Conservation (phyloP, 768 basidiomycete species). For the Coprinopsis strossmayeri region DNA sequence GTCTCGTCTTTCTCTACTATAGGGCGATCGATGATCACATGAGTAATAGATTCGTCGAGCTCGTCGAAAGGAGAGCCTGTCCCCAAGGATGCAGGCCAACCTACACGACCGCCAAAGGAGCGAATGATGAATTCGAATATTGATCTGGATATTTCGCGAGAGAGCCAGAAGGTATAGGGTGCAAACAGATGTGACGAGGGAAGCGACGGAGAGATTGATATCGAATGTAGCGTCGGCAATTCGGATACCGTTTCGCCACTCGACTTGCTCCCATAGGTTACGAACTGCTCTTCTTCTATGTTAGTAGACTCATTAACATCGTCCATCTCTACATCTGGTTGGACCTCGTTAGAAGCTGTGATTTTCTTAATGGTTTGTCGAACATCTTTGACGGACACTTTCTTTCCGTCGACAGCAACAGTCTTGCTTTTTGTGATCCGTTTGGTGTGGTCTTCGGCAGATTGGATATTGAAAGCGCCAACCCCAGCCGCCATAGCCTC, state of each 20-base stretch:
- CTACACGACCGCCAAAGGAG: constrained; percentile 86
- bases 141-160: constrained; percentile 84
- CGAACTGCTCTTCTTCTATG: constrained; percentile 62
- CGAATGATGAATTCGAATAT: constrained; percentile 94
- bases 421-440: constrained; percentile 44
- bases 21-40: constrained; percentile 93
- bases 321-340: constrained; percentile 31
- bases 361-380: constrained; percentile 59
- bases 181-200: constrained; percentile 64
- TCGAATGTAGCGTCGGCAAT: constrained; percentile 63
- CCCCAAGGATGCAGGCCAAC: constrained; percentile 82
- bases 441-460: constrained; percentile 23
- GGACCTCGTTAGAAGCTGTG: constrained; percentile 19
- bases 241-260: constrained; percentile 36
- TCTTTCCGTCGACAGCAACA: constrained; percentile 37
- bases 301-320: constrained; percentile 22
- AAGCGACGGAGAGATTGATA: constrained; percentile 55
- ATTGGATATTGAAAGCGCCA: constrained; percentile 77
- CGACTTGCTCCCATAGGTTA: constrained; percentile 50
- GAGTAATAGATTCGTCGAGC: constrained; percentile 80
- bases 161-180: constrained; percentile 87
- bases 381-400: constrained; percentile 45
- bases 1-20: constrained; percentile 45
- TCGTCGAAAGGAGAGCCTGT: constrained; percentile 76
- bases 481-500: constrained; percentile 85